Percentiles rank a stretch among this genome's conserved stretches.
Conservation (phyloP, 306 rosid species). For the Trifolium pratense region DNA sequence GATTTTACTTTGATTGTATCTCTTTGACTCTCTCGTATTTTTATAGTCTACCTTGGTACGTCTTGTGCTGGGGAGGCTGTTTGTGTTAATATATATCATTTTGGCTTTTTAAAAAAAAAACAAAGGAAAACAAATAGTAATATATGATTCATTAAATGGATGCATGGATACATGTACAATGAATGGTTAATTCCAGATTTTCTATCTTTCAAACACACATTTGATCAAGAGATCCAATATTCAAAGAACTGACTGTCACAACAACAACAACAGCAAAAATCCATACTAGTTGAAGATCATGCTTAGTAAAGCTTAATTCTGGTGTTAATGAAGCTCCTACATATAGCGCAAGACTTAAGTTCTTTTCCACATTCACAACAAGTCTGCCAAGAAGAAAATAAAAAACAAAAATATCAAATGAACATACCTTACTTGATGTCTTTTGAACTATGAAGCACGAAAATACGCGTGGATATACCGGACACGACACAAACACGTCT, state of each 20-base stretch:
- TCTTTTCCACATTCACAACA: slow-evolving; percentile 79
- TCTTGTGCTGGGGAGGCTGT: no score
- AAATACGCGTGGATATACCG: no score
- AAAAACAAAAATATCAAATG: background rate
- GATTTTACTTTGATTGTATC: no score
- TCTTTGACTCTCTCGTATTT: no score
- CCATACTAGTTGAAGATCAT: background rate
- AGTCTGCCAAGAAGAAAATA: slow-evolving; percentile 55
- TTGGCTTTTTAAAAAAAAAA: no score
- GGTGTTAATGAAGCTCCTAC: slow-evolving; percentile 20
- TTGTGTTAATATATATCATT: no score
- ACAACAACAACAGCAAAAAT: background rate
- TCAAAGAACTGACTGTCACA: background rate
- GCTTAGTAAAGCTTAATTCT: background rate
- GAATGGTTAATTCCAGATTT: background rate
- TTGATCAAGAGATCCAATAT: background rate
- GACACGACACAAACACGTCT: no score
- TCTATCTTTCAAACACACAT: background rate
- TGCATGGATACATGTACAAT: background rate
- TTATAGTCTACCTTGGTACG: no score
- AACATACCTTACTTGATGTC: slow-evolving; percentile 7
- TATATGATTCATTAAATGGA: background rate
- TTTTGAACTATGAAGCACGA: background rate
- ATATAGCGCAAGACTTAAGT: slow-evolving; percentile 72
- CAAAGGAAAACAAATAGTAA: no score